Evolutionary conservation across 371 early-diverging fungal species (phyloP).

Genomic region (Mucor racemosus): DNA sequence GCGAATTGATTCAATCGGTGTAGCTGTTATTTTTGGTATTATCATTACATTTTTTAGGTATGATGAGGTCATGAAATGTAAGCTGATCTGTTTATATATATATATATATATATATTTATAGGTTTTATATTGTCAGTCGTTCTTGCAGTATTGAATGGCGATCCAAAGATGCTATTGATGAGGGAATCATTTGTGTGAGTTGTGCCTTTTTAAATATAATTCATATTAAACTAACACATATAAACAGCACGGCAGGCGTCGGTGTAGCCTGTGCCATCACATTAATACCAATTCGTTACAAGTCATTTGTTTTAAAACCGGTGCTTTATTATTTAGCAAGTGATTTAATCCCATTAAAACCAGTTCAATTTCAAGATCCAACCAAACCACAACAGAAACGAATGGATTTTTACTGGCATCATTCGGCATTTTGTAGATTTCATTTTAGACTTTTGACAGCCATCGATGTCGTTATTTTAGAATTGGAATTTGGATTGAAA

Average conservation of each 20-base stretch:
- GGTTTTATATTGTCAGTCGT: slow-evolving; percentile 53
- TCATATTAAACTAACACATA: not conserved
- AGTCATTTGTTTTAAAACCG: slow-evolving; percentile 44
- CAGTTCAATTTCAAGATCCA: slow-evolving; percentile 22
- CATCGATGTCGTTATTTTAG: slow-evolving; percentile 39
- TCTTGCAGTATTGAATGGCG: slow-evolving; percentile 47
- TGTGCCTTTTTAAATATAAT: too few species aligned
- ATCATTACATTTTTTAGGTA: not conserved
- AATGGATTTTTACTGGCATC: slow-evolving; percentile 40
- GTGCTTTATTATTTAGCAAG: slow-evolving; percentile 44
- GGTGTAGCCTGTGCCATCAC: slow-evolving; percentile 40
- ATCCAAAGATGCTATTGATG: slow-evolving; percentile 53
- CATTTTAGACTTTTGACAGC: slow-evolving; percentile 44
- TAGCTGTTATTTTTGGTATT: slow-evolving; percentile 45
- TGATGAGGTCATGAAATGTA: slow-evolving; percentile 46
- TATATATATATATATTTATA: too few species aligned
- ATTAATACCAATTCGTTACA: slow-evolving; percentile 38
- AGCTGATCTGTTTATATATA: slow-evolving; percentile 30
- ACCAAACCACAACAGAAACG: slow-evolving; percentile 28
- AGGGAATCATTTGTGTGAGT: slow-evolving; percentile 53
- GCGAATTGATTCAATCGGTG: slow-evolving; percentile 42
- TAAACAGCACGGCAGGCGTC: slow-evolving; percentile 36
- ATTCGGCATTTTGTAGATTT: slow-evolving; percentile 33
- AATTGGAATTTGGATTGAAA: slow-evolving; percentile 48
- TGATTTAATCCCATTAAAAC: slow-evolving; percentile 39